Base-by-base conservation (phyloP, 2,329 filamentous ascomycete species). In the Arthrobotrys conoides region DNA sequence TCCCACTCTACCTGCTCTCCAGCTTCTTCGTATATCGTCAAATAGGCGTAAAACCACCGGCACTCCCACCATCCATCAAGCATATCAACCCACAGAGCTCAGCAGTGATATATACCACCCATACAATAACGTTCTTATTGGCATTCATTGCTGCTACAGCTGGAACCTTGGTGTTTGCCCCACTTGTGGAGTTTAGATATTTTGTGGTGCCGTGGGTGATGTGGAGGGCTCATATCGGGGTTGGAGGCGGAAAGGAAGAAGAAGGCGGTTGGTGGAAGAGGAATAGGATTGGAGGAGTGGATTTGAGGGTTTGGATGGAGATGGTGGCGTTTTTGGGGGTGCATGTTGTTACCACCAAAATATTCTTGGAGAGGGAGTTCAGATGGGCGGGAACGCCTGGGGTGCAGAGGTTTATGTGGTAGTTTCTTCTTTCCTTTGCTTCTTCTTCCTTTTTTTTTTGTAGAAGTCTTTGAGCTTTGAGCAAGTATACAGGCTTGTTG, bases 141-240 rank as follows among this genome's bases (percentile, higher is more conserved):
- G 84, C 91, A 33, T 91, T 88, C 87, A 83, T 97, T 6, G 85
- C 90, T 3, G 88, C 94, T 0, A 94, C 94, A 0, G 83, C 91
- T 0, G 87, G 97, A 2, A 95, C 93, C 0, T 88, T 99, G 12
- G 86, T 97, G 69, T 96, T 93, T 0, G 94, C 96, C 0, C 94
- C 96, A 0, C 88, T 99, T 0, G 95, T 99, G 9, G 96, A 99
- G 84, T 96, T 96, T 14, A 89, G 96, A 14, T 99, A 99, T 84
- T 97, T 97, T 84, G 96, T 99, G 83, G 87, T 97, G 12, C 94
- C 95, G 0, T 99, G 94, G 93, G 89, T 97, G 8, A 90, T 97
- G 82, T 98, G 94, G 93, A 89, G 96, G 0, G 85, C 98, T 6
- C 88, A 96, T 82, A 85, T 96, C 0, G 66, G 63, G 16, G 27